phyloP scores from a whole-genome alignment of 345 rosid genomes.

The Melaleuca quinquenervia region DNA sequence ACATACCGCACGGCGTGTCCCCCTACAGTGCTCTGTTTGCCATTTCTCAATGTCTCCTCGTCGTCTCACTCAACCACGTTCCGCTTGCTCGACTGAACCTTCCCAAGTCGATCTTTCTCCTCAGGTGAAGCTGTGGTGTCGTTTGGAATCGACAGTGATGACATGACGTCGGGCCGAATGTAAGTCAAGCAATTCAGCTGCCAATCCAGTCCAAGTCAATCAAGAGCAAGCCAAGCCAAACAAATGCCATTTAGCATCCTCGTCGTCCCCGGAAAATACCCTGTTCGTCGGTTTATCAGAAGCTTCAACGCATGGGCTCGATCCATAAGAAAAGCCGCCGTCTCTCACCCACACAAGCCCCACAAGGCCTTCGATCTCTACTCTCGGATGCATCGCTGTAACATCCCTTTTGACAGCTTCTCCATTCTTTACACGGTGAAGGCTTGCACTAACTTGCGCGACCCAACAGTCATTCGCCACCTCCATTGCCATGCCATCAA shows the following conservation, averaged over 20 bases:
- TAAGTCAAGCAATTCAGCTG: background rate
- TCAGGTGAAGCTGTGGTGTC: background rate
- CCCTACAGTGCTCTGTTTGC: too few species aligned
- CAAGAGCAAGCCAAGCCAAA: background rate
- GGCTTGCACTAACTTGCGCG: constrained; percentile 17
- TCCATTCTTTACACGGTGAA: constrained; percentile 37
- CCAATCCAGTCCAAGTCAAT: background rate
- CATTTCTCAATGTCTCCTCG: too few species aligned
- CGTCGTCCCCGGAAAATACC: background rate
- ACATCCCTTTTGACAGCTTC: constrained; percentile 28
- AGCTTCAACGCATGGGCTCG: constrained; percentile 11
- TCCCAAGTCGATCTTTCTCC: background rate
- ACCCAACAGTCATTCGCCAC: constrained; percentile 6
- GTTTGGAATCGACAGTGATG: background rate
- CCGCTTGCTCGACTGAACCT: background rate
- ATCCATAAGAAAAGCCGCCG: constrained; percentile 16
- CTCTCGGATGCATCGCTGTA: constrained; percentile 19
- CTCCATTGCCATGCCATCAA: constrained; percentile 26
- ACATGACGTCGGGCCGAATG: background rate
- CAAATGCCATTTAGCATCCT: background rate
- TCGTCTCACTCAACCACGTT: background rate
- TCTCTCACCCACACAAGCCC: constrained; percentile 20
- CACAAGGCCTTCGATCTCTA: constrained; percentile 9
- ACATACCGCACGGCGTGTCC: too few species aligned
- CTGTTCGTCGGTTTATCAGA: background rate